Base-by-base conservation (phyloP, 257 asterid species). In the Petrea volubilis region DNA sequence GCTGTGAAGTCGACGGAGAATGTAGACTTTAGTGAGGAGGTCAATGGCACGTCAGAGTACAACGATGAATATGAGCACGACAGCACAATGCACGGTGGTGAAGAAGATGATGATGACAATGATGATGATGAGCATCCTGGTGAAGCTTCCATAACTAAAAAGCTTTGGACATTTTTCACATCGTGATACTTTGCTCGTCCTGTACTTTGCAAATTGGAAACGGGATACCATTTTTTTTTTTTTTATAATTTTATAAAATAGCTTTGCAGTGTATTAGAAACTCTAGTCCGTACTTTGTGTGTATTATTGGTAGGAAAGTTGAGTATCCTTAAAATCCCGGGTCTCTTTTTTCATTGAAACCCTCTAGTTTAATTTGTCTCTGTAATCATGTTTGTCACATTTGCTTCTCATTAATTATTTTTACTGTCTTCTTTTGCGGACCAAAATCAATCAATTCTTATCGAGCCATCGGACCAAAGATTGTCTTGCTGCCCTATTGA, bases 91-190 rank as follows among this genome's bases (percentile, higher is more conserved):
- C 69, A 38, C 18, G 74, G 63, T 14, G 88, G 72, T 24, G 78
- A 68, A 6, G 81, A 70, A 0, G 79, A 55, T 1, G 85, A 80
- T 6, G 82, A 74, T 4, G 50, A 24, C 0, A 79, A 80, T 1
- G 86, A 47, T 0, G 83, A 75, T 5, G 88, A 83, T 3, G 82
- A 79, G 33, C 71, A 71, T 47, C 96, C 86, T 6, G 91, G 90
- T 64, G 89, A 88, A 74, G 83, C 72, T 6, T 88, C 98, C 4
- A 65, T 90, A 6, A 64, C 90, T 44, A 86, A 58, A 75, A 90
- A 90, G 86, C 69, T 92, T 23, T 92, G 98, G 98, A 90, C 84
- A 34, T 92, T 92, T 77, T 86, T 92, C 72, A 92, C 96, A 40
- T 82, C 96, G 6, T 92, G 88, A 92, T 70, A n/a, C 49, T 34